Evolutionary conservation across 345 rosid genomes (phyloP).

Genomic region (Cardamine chenopodiifolia): DNA sequence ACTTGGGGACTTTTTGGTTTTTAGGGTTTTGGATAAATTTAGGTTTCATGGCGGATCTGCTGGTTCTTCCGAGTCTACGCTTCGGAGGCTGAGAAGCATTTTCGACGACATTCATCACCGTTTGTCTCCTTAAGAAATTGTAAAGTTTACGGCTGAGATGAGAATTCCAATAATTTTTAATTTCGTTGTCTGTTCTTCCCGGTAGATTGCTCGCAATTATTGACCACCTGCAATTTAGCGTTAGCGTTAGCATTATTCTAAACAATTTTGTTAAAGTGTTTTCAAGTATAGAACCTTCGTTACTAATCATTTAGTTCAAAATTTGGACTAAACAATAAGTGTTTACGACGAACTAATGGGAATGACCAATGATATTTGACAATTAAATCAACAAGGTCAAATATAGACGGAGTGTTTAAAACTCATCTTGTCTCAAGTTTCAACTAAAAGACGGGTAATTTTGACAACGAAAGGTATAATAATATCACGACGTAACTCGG

Average conservation of each 20-base stretch:
- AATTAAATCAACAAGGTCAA: not conserved
- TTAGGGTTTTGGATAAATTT: not conserved
- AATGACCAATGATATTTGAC: not conserved
- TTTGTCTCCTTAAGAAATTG: conserved; percentile 27
- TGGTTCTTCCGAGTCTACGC: conserved; percentile 29
- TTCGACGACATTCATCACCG: not conserved
- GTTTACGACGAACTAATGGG: not conserved
- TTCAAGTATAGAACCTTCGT: not conserved
- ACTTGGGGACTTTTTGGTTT: not conserved
- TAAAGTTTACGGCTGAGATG: conserved; percentile 59
- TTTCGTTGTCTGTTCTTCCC: conserved; percentile 76
- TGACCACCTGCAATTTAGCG: conserved; percentile 56
- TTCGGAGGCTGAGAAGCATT: conserved; percentile 19
- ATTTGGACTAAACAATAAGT: not conserved
- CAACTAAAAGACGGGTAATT: too few species aligned
- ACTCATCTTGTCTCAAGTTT: not conserved
- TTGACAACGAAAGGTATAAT: too few species aligned
- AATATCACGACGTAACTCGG: not conserved
- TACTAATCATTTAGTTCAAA: not conserved
- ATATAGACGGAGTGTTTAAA: not conserved
- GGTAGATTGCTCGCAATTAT: conserved; percentile 61
- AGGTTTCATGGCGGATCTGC: conserved; percentile 37
- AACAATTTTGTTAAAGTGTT: not conserved
- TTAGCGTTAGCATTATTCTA: not conserved
- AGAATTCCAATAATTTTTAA: conserved; percentile 75